A percentile compares a stretch with the other conserved stretches of the same genome.
Conservation (phyloP, 768 basidiomycete species). For the Tricholoma matsutake region DNA sequence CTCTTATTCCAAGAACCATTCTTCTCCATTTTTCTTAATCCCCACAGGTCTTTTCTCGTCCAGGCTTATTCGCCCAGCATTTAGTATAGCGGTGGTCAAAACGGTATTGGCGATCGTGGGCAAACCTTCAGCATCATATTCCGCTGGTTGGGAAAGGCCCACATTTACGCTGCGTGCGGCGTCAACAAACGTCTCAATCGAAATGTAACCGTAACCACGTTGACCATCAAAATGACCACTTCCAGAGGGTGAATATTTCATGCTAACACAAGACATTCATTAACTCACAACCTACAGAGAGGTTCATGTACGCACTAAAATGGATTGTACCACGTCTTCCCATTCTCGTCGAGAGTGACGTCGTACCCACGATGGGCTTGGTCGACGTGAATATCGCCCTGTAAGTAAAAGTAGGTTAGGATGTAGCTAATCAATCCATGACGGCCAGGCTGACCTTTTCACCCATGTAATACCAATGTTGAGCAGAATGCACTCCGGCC, state of each 20-base stretch:
- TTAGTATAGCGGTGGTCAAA: conserved; percentile 81
- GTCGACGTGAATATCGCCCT: conserved; percentile 92
- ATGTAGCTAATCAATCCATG: not conserved
- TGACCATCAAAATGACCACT: conserved; percentile 94
- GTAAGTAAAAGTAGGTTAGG: conserved; percentile 10
- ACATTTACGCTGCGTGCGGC: conserved; percentile 78
- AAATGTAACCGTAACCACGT: conserved; percentile 88
- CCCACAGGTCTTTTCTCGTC: conserved; percentile 86
- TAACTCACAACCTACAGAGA: conserved; percentile 6
- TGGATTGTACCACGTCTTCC: conserved; percentile 85
- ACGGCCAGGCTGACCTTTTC: conserved; percentile 57
- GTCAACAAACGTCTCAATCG: conserved; percentile 90
- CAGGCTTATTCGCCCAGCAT: conserved; percentile 86
- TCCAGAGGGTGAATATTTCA: conserved; percentile 93
- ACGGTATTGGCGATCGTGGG: conserved; percentile 91
- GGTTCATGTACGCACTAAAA: conserved; percentile 65
- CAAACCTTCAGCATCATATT: conserved; percentile 77
- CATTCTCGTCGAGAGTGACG: conserved; percentile 79
- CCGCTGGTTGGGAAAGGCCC: conserved; percentile 56
- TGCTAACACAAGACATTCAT: conserved; percentile 42
- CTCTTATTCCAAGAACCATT: conserved; percentile 65
- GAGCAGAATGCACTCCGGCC: conserved; percentile 85
- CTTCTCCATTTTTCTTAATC: conserved; percentile 62
- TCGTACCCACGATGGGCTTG: conserved; percentile 95
- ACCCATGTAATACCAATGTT: conserved; percentile 95